Evolutionary conservation across 306 rosid genomes (phyloP).

Genomic region (Cicer yamashitae): DNA sequence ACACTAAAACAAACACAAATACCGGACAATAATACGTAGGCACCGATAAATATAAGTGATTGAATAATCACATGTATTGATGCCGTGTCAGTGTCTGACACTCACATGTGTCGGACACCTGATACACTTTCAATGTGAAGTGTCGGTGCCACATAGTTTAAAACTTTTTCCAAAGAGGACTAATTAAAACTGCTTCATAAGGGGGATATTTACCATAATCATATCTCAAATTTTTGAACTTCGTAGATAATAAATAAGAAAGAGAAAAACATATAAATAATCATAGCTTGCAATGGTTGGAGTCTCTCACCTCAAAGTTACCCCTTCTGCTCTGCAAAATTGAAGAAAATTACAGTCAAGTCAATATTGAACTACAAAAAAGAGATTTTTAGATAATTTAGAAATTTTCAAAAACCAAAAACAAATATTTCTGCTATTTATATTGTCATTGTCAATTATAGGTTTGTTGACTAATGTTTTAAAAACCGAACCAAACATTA

Average conservation of each 20-base stretch:
- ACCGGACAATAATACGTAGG: too few species aligned
- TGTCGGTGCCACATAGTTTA: too few species aligned
- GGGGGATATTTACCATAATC: slow-evolving; percentile 7
- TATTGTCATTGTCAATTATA: too few species aligned
- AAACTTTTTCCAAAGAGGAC: background rate
- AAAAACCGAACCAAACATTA: too few species aligned
- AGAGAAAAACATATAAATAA: slow-evolving; percentile 5
- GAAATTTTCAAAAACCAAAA: slow-evolving; percentile 20
- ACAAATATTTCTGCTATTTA: background rate
- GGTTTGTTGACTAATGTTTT: too few species aligned
- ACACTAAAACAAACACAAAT: too few species aligned
- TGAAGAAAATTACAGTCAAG: slow-evolving; percentile 38
- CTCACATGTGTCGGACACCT: too few species aligned
- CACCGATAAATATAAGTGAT: too few species aligned
- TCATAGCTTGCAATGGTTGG: slow-evolving; percentile 17
- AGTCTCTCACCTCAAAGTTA: slow-evolving; percentile 61
- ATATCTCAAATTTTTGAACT: slow-evolving; percentile 9
- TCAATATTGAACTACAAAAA: slow-evolving; percentile 37
- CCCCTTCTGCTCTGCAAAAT: slow-evolving; percentile 76
- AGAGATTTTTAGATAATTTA: background rate
- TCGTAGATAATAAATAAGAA: slow-evolving; percentile 5
- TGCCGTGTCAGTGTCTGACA: too few species aligned
- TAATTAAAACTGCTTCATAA: background rate
- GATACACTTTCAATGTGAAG: too few species aligned
- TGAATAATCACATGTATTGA: too few species aligned